Percentiles rank a stretch among this genome's conserved stretches.
Evolutionary conservation across 2,329 filamentous ascomycete genomes (phyloP).

Genomic region (Ophiocordyceps polyrhachis-furcata): DNA sequence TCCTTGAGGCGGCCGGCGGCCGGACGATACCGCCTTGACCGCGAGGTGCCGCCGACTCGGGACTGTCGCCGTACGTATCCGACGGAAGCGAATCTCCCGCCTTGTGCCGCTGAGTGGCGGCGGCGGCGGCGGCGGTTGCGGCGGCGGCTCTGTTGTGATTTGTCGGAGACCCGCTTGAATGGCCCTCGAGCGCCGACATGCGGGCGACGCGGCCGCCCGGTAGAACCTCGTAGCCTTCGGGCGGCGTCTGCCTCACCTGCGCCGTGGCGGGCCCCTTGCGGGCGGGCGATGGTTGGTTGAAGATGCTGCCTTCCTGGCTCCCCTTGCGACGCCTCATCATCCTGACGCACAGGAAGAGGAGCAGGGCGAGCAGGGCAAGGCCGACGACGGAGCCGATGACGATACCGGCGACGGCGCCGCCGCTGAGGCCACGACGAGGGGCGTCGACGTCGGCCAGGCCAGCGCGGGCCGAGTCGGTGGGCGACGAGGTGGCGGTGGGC

Average conservation of each 20-base stretch:
- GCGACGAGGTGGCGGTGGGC: constrained; percentile 21
- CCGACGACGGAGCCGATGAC: constrained; percentile 66
- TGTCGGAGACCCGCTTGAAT: constrained; percentile 41
- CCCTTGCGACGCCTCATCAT: constrained; percentile 29
- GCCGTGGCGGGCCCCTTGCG: constrained; percentile 26
- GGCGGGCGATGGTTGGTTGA: constrained; percentile 79
- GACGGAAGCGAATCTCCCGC: constrained; percentile 42
- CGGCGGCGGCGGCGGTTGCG: constrained; percentile 13
- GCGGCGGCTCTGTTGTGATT: constrained; percentile 23
- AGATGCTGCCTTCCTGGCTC: constrained; percentile 52
- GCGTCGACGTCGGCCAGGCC: constrained; percentile 8
- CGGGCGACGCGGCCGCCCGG: constrained; percentile 81
- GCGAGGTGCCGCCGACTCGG: constrained; percentile 39
- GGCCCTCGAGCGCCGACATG: constrained; percentile 83
- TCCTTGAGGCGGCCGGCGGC: constrained; percentile 42
- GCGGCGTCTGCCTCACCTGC: constrained; percentile 16
- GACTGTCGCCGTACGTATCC: constrained; percentile 53
- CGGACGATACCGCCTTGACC: constrained; percentile 29
- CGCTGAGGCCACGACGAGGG: constrained; percentile 34
- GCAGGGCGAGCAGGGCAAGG: constrained; percentile 45
- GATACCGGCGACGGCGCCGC: constrained; percentile 81
- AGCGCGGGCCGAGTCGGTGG: constrained; percentile 4
- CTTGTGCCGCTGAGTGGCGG: constrained; percentile 28
- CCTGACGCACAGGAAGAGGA: constrained; percentile 49
- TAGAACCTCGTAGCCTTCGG: constrained; percentile 51